Percentiles rank a stretch among this genome's conserved stretches.
Conservation (phyloP, 2,329 filamentous ascomycete genomes). For the Trichoderma afroharzianum region DNA sequence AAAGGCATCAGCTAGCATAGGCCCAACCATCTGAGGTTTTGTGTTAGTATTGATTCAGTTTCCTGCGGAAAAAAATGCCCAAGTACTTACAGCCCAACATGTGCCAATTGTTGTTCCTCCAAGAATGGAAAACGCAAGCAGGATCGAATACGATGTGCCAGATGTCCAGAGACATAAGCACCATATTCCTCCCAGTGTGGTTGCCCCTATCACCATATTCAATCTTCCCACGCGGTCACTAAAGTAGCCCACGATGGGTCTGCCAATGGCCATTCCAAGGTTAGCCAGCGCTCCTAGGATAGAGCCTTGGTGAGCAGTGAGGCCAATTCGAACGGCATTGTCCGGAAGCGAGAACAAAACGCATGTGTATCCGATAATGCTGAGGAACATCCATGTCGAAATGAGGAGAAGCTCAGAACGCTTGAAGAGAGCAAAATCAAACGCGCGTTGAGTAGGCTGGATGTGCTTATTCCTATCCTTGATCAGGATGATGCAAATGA, state of each 20-base stretch:
- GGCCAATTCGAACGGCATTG: slow-evolving; percentile 57
- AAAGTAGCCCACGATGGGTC: slow-evolving; percentile 60
- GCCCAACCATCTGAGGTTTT: not conserved
- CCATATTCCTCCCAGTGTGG: slow-evolving; percentile 24
- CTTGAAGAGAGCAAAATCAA: slow-evolving; percentile 25
- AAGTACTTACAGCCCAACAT: not conserved
- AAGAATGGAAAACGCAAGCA: slow-evolving; percentile 4
- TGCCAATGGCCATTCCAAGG: slow-evolving; percentile 55
- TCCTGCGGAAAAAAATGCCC: not conserved
- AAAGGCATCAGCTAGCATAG: slow-evolving; percentile 7
- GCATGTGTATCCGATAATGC: slow-evolving; percentile 63
- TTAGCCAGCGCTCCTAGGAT: slow-evolving; percentile 61
- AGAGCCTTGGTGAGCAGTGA: slow-evolving; percentile 56
- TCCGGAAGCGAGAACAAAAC: slow-evolving; percentile 62
- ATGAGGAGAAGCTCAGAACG: slow-evolving; percentile 54
- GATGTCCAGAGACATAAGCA: slow-evolving; percentile 7
- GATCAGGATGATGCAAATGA: slow-evolving; percentile 54
- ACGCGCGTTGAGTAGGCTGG: not conserved
- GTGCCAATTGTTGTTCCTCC: slow-evolving; percentile 2
- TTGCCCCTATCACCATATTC: slow-evolving; percentile 57
- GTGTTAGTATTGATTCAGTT: not conserved
- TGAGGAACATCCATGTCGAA: slow-evolving; percentile 57
- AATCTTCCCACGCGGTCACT: slow-evolving; percentile 58
- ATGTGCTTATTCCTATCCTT: slow-evolving; percentile 40
- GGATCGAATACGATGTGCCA: not conserved